Conservation (phyloP, 495 filamentous ascomycete genomes). For the Penicillium atrosanguineum region DNA sequence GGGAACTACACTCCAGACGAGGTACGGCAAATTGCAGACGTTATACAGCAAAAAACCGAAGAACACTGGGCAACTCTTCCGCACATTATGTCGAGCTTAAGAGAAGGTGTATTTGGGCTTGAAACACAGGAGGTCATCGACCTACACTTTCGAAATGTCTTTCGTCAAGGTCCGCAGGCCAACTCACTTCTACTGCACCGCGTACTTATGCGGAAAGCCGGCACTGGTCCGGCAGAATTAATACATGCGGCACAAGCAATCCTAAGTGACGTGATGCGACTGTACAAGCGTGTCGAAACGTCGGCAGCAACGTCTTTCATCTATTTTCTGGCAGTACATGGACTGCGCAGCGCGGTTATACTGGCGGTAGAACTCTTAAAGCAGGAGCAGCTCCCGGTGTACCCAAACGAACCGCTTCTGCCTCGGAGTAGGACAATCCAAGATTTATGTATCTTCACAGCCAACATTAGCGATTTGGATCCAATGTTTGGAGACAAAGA, state of each 20-base stretch:
- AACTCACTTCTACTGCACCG: slow-evolving; percentile 3
- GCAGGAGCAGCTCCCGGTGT: background rate
- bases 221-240: slow-evolving; percentile 1
- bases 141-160: slow-evolving; percentile 1
- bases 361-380: background rate
- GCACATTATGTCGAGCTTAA: background rate
- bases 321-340: slow-evolving; percentile 4
- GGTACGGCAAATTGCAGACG: background rate
- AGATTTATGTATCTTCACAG: background rate
- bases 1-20: slow-evolving; percentile 5
- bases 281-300: slow-evolving; percentile 2
- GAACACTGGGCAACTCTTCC: slow-evolving; percentile 4
- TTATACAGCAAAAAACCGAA: background rate
- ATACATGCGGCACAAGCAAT: slow-evolving; percentile 1
- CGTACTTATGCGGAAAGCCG: slow-evolving; percentile 4
- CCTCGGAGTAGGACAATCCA: slow-evolving; percentile 3
- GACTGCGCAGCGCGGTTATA: slow-evolving; percentile 2
- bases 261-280: slow-evolving; percentile 3
- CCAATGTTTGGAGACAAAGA: slow-evolving; percentile 1
- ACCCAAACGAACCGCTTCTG: background rate
- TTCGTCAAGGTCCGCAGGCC: slow-evolving; percentile 4
- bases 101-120: background rate
- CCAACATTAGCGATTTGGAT: background rate
- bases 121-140: background rate
- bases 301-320: slow-evolving; percentile 1